Evolutionary conservation across 2,329 filamentous ascomycete species (phyloP).

Genomic region (Botrytis fragariae): DNA sequence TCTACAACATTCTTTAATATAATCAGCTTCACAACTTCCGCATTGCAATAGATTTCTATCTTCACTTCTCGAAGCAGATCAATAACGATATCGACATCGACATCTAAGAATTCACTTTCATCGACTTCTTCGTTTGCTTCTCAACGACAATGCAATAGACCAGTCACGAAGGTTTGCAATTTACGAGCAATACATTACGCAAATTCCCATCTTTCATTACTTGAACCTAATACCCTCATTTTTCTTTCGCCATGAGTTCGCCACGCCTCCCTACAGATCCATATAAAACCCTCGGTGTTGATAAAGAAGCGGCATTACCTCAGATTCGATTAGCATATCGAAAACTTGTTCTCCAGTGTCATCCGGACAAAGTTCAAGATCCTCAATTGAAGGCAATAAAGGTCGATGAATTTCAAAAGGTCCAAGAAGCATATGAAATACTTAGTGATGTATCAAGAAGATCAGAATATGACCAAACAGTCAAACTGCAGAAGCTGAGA

Average conservation of each 20-base stretch:
- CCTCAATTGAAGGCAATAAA: constrained; percentile 68
- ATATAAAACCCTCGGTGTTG: constrained; percentile 72
- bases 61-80: background rate
- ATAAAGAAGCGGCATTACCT: constrained; percentile 65
- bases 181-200: constrained; percentile 14
- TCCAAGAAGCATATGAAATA: constrained; percentile 90
- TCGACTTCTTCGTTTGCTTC: constrained; percentile 6
- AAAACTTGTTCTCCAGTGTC: constrained; percentile 83
- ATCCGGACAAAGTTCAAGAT: constrained; percentile 84
- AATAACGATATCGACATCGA: background rate
- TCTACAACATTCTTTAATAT: constrained; percentile 12
- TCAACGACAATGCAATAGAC: constrained; percentile 20
- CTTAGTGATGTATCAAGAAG: constrained; percentile 75
- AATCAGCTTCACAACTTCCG: background rate
- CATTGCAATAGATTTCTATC: constrained; percentile 9
- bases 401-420: constrained; percentile 84
- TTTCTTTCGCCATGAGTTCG: constrained; percentile 23
- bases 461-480: constrained; percentile 73
- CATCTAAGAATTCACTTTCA: background rate
- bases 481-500: constrained; percentile 62
- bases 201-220: background rate
- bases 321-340: constrained; percentile 78
- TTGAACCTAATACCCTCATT: background rate
- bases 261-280: constrained; percentile 55
- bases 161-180: constrained; percentile 15